These are phyloP conservation scores for Desmodesmus armatus DNA, from an alignment of 139 green algal species.

Conservation along the genomic window DNA sequence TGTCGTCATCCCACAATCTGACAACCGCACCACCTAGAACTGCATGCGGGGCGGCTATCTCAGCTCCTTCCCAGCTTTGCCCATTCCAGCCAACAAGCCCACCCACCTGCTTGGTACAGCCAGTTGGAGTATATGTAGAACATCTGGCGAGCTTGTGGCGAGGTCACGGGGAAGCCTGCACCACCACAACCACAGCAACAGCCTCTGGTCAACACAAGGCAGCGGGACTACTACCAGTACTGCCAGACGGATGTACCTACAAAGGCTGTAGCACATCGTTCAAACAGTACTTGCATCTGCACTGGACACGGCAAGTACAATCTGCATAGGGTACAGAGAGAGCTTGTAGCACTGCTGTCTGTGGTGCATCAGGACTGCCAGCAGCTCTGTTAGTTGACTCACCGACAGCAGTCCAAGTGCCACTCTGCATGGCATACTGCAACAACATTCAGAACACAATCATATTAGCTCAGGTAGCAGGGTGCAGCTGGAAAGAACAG, in stretches of 20 bases:
- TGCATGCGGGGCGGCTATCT: too few species aligned
- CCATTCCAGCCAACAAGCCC: neutral
- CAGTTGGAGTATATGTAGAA: conserved; percentile 65
- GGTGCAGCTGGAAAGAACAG: neutral
- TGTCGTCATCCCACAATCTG: too few species aligned
- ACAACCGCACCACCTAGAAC: too few species aligned
- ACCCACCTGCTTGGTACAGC: conserved; percentile 35
- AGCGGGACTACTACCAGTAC: neutral
- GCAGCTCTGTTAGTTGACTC: neutral
- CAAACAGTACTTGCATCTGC: too few species aligned
- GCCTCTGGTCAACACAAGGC: neutral
- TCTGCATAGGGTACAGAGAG: too few species aligned
- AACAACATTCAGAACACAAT: too few species aligned
- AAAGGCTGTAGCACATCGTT: too few species aligned
- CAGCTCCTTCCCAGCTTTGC: too few species aligned
- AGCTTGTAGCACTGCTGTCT: too few species aligned
- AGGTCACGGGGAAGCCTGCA: conserved; percentile 67
- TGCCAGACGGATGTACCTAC: too few species aligned
- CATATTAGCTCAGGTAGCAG: conserved; percentile 26
- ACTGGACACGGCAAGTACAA: too few species aligned
- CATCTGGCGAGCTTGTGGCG: conserved; percentile 46
- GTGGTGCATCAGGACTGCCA: too few species aligned
- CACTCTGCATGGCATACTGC: conserved; percentile 76
- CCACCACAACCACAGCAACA: neutral
- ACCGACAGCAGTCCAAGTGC: conserved; percentile 74